Percentiles rank a stretch among this genome's conserved stretches.
Evolutionary conservation across 805 yeast species (phyloP).

Genomic region (Ogataea thermomethanolica): DNA sequence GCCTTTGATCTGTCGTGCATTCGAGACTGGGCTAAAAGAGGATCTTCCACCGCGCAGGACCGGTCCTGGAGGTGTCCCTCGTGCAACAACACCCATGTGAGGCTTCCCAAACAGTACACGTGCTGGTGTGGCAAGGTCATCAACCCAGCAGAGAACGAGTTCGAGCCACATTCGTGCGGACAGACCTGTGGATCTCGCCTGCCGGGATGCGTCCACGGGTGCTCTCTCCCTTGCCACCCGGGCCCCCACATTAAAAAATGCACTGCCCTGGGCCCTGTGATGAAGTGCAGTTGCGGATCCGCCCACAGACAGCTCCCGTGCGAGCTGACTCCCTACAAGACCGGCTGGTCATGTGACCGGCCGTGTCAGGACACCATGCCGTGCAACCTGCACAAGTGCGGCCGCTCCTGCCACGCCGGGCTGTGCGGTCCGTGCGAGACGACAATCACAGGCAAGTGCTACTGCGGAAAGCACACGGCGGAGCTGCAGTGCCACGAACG

Average conservation of each 20-base stretch:
- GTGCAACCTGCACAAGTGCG: constrained; percentile 69
- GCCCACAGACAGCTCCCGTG: constrained; percentile 66
- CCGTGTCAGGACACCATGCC: constrained; percentile 63
- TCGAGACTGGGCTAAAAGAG: constrained; percentile 78
- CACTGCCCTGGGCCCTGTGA: constrained; percentile 69
- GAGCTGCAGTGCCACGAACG: constrained; percentile 43
- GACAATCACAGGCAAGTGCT: constrained; percentile 51
- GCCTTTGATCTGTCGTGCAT: constrained; percentile 87
- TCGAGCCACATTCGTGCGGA: constrained; percentile 85
- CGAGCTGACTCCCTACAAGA: constrained; percentile 60
- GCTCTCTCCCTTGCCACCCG: constrained; percentile 78
- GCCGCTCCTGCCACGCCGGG: constrained; percentile 68
- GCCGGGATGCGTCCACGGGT: constrained; percentile 63
- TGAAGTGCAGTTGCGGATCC: constrained; percentile 74
- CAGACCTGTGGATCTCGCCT: constrained; percentile 66
- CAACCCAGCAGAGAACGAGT: constrained; percentile 56
- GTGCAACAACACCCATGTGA: constrained; percentile 50
- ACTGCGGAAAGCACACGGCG: constrained; percentile 62
- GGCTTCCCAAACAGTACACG: constrained; percentile 53
- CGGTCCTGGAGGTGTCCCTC: constrained; percentile 85
- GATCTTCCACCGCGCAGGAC: constrained; percentile 57
- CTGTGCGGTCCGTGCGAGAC: constrained; percentile 73
- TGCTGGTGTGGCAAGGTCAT: constrained; percentile 89
- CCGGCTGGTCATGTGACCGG: constrained; percentile 66
- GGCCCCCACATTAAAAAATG: constrained; percentile 80